phyloP scores from a whole-genome alignment of 2,329 filamentous ascomycete genomes.

The Ceratocystis eucalypticola region DNA sequence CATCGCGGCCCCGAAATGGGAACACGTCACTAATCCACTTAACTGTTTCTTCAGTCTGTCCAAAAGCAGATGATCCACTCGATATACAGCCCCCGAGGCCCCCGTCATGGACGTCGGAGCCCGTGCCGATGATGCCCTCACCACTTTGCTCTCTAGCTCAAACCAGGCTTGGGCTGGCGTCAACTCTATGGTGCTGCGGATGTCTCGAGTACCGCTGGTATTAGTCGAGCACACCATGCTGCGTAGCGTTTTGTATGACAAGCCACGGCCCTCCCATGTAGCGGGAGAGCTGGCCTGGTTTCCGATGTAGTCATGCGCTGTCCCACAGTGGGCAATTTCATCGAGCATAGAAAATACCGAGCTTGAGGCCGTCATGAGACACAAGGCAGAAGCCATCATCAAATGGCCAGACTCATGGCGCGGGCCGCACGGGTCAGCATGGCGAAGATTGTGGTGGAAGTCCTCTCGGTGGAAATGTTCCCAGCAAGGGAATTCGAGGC shows the following conservation, averaged over 20 bases:
- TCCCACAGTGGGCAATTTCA: conserved; percentile 10
- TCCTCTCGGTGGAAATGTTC: conserved; percentile 17
- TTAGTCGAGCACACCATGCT: conserved; percentile 8
- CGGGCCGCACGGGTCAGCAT: neutral
- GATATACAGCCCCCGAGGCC: neutral
- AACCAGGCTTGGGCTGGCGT: conserved; percentile 19
- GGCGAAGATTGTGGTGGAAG: conserved; percentile 6
- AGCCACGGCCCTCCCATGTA: conserved; percentile 16
- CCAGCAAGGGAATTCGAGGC: conserved; percentile 14
- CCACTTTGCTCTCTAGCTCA: conserved; percentile 11
- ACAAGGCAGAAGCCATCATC: conserved; percentile 17
- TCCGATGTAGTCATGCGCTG: conserved; percentile 6
- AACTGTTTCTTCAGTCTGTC: conserved; percentile 15
- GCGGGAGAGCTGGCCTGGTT: conserved; percentile 3
- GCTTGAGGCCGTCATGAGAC: conserved; percentile 10
- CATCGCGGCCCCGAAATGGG: conserved; percentile 15
- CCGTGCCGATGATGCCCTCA: neutral
- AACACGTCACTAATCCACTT: conserved; percentile 2
- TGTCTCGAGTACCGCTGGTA: neutral
- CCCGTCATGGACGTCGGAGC: neutral
- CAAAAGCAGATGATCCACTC: conserved; percentile 5
- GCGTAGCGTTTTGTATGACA: conserved; percentile 14
- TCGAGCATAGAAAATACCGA: conserved; percentile 14
- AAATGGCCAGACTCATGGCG: conserved; percentile 17
- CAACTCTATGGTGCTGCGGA: conserved; percentile 10